phyloP scores from a whole-genome alignment of 139 green algal genomes.

The Helicosporidium sp. region DNA sequence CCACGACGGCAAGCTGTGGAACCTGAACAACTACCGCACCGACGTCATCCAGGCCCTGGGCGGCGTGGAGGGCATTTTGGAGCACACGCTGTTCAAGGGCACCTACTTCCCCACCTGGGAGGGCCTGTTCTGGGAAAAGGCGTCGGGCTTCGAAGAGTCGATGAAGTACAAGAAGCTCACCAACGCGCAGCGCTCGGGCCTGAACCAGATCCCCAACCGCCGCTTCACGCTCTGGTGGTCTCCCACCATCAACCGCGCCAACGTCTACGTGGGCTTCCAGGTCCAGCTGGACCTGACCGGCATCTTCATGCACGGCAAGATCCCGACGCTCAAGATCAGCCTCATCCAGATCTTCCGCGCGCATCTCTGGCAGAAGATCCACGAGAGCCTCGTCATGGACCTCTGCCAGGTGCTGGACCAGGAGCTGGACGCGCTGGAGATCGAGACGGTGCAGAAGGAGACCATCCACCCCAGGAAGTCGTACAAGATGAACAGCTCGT shows the following conservation, averaged over 20 bases:
- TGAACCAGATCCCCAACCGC: slow-evolving; percentile 99
- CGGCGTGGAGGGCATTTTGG: slow-evolving; percentile 96
- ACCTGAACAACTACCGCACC: slow-evolving; percentile 98
- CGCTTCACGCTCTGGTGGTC: slow-evolving; percentile 99
- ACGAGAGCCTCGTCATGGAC: slow-evolving; percentile 93
- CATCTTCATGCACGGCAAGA: slow-evolving; percentile 99
- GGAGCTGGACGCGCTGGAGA: slow-evolving; percentile 97
- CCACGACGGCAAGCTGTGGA: slow-evolving; percentile 99
- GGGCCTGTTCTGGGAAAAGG: slow-evolving; percentile 99
- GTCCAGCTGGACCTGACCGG: slow-evolving; percentile 97
- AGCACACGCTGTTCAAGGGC: slow-evolving; percentile 99
- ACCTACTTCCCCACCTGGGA: slow-evolving; percentile 99
- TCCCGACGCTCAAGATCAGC: slow-evolving; percentile 98
- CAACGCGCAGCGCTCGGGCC: slow-evolving; percentile 85
- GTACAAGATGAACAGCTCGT: slow-evolving; percentile 76
- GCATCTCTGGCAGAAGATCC: slow-evolving; percentile 99
- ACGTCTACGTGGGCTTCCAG: slow-evolving; percentile 99
- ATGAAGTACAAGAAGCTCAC: slow-evolving; percentile 99
- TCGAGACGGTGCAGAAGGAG: slow-evolving; percentile 99
- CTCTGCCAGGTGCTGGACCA: slow-evolving; percentile 84
- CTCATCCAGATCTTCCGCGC: slow-evolving; percentile 99
- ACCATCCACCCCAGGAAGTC: slow-evolving; percentile 97
- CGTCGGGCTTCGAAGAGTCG: slow-evolving; percentile 67
- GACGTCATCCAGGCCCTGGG: slow-evolving; percentile 94
- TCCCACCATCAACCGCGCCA: slow-evolving; percentile 97